These are phyloP conservation scores for Castanea mollissima DNA, from an alignment of 306 rosid species.

Conservation along the genomic window DNA sequence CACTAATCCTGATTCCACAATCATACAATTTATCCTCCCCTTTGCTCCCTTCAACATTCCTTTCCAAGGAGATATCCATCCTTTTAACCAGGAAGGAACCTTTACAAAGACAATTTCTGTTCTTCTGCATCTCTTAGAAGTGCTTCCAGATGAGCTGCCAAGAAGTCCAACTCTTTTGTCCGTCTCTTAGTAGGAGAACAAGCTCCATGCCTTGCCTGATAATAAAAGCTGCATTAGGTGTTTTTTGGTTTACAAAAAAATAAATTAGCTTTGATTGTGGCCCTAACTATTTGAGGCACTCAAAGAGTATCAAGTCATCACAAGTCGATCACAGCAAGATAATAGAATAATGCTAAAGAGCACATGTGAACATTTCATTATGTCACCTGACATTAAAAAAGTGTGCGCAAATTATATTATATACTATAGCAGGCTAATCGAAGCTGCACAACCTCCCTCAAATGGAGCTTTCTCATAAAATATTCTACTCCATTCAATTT, in stretches of 20 bases:
- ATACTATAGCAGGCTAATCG: neutral
- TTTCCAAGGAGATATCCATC: constrained; percentile 91
- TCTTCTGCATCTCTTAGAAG: constrained; percentile 55
- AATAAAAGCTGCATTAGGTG: constrained; percentile 22
- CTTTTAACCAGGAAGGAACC: constrained; percentile 71
- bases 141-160: constrained; percentile 49
- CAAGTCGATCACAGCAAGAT: neutral
- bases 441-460: neutral
- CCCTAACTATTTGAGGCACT: neutral
- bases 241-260: neutral
- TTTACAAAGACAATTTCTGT: constrained; percentile 40
- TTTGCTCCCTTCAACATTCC: constrained; percentile 65
- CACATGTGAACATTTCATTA: neutral
- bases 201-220: constrained; percentile 94
- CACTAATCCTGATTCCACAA: constrained; percentile 64
- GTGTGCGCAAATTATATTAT: neutral
- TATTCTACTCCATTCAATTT: neutral
- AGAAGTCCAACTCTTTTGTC: constrained; percentile 51
- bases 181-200: constrained; percentile 82
- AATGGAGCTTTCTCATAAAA: neutral
- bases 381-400: neutral
- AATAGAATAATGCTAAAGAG: neutral
- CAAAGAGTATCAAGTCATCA: neutral
- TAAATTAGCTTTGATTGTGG: neutral
- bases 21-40: constrained; percentile 85